Conservation (phyloP, 139 green algal genomes). For the Haematococcus lacustris region DNA sequence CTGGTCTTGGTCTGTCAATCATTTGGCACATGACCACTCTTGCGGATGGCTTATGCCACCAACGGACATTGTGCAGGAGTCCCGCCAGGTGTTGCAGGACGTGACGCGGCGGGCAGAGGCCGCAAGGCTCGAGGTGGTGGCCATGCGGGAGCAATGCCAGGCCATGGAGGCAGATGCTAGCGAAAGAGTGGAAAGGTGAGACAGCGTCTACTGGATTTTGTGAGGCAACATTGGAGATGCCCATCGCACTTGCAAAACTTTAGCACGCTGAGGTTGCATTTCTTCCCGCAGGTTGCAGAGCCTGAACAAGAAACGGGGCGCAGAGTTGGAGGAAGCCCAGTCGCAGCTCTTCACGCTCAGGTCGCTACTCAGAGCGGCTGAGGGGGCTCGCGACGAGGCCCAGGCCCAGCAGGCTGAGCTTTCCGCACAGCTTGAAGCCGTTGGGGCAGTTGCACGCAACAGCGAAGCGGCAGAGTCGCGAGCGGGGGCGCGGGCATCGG, state of each 20-base stretch:
- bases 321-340: conserved; percentile 16
- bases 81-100: conserved; percentile 1
- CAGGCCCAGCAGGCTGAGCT: too few species aligned
- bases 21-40: too few species aligned
- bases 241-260: neutral
- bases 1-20: too few species aligned
- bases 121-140: conserved; percentile 10
- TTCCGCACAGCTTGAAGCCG: neutral
- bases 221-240: neutral
- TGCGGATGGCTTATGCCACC: too few species aligned
- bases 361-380: neutral
- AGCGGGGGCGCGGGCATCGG: too few species aligned
- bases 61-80: too few species aligned
- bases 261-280: neutral
- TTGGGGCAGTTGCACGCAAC: too few species aligned
- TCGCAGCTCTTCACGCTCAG: conserved; percentile 7
- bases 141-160: conserved; percentile 13
- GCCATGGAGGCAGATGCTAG: neutral
- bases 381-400: too few species aligned
- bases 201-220: neutral
- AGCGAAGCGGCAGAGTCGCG: too few species aligned
- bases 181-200: neutral
- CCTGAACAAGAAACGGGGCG: conserved; percentile 23
- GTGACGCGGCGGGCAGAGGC: conserved; percentile 6
- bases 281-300: conserved; percentile 20